A percentile compares a stretch with the other conserved stretches of the same genome.
Conservation (phyloP, 768 basidiomycete genomes). For the Lentinula guzmanii region DNA sequence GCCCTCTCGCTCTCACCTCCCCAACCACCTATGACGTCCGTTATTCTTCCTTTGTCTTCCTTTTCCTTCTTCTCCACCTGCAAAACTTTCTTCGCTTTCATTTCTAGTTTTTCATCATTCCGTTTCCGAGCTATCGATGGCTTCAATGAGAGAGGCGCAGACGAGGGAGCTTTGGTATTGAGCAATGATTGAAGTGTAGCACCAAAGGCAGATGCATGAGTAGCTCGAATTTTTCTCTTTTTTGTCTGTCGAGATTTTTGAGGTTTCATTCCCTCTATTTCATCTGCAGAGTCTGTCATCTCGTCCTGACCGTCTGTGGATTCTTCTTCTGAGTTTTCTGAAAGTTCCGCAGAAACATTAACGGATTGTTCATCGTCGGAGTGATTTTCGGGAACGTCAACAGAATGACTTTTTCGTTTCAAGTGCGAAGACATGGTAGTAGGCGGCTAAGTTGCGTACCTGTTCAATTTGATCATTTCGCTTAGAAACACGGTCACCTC, state of each 20-base stretch:
- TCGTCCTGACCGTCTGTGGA: conserved; percentile 19
- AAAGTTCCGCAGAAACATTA: conserved; percentile 7
- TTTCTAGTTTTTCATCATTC: conserved; percentile 73
- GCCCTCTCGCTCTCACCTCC: conserved; percentile 76
- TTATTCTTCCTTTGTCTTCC: conserved; percentile 62
- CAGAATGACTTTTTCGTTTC: conserved; percentile 46
- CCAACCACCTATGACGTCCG: conserved; percentile 83
- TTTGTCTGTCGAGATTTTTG: conserved; percentile 73
- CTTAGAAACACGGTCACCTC: conserved; percentile 1
- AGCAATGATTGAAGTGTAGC: conserved; percentile 68
- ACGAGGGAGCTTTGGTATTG: conserved; percentile 63
- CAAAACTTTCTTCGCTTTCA: conserved; percentile 64
- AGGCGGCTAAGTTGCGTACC: neutral
- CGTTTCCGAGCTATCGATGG: conserved; percentile 63
- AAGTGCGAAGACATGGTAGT: neutral
- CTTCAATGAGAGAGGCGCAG: conserved; percentile 71
- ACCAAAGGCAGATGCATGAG: conserved; percentile 69
- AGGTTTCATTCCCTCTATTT: conserved; percentile 48
- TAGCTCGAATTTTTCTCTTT: conserved; percentile 81
- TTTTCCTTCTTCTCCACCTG: conserved; percentile 68
- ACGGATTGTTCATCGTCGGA: conserved; percentile 4
- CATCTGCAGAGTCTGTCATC: conserved; percentile 53
- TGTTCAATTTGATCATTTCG: neutral
- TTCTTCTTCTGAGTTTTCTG: conserved; percentile 19
- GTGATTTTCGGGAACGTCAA: conserved; percentile 11